Evolutionary conservation across 345 rosid species (phyloP), one percentile per base, ranked within the genome.

Genomic region (Eucalyptus curtisii): DNA sequence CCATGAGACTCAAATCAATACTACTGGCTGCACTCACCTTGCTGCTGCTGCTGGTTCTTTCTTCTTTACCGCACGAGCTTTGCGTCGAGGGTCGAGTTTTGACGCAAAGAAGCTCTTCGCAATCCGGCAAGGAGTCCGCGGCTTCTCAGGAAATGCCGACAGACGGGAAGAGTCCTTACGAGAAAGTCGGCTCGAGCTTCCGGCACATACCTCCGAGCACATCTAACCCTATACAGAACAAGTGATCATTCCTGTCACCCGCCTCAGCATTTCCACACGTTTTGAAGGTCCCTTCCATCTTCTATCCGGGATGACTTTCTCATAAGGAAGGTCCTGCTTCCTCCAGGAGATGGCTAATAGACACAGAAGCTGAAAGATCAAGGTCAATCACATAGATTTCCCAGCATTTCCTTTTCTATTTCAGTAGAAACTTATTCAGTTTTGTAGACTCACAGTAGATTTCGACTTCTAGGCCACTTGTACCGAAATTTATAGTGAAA

Each of bases 181-280:
- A 93, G 92, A 90, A 93, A 86, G 94, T 92, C 19, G 89, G 89
- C 53, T 92, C 95, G 4, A 95, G 97, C 94, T 94, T 93, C 90
- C 88, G 95, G 86, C 91, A 85, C 92, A 94, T 95, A 84, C 99
- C 99, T 87, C 96, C 96, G 25, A 93, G 94, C 91, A 91, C 88
- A 86, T 89, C 95, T 31, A 97, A 95, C 90, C 99, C 98, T 52
- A 95, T 88, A 59, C 96, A 95, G 93, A 97, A 97, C 93, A 96
- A 92, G 95, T 96, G 93, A 24, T 92, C 88, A 53, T 71, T 89
- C 86, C 47, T 50, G 59, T 86, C 85, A 37, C 50, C 85, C 48
- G 49, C 30, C 47, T 31, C 24, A n/a, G 45, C 47, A 47, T 37
- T n/a, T 40, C 84, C 52, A 4, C 85, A 24, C 27, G 44, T 52